Base-by-base conservation (phyloP, 106 monocot genomes). In the Allium sativum region DNA sequence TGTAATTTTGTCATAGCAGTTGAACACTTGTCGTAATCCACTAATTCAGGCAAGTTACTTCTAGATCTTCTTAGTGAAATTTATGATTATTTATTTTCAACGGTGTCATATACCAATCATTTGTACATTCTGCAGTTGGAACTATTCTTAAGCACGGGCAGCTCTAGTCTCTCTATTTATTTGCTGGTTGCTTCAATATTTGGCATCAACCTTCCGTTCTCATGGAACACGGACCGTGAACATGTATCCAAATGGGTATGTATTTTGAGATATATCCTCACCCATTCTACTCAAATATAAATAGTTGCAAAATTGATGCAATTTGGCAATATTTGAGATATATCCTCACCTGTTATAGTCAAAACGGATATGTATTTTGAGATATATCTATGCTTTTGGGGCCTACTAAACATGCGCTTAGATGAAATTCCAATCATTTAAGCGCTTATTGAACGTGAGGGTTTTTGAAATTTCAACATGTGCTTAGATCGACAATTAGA, bases 1-100 rank as follows among this genome's bases (percentile, higher is more conserved):
- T 3, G 31, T 31, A 1, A 44, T 43, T 13, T 19, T 8, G 6
- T 73, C 47, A 42, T 67, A 78, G 80, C 85, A 90, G 90, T 77
- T 90, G 54, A 85, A 85, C 50, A 90, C 85, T 50, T 85, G 85
- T 63, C 82, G 90, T 59, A 90, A 90, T 82, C 90, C 82, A 59
- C 69, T 90, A 47, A 90, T 90, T 70, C 90, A 90, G 82, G 90
- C 85, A 56, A 77, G 13, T 18, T 52, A 59, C 42, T 5, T 43
- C 1, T n/a, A 0, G 12, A 45, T 20, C 17, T 15, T 57, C 31
- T 10, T 8, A 21, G 11, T 56, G 56, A 42, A 67, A 2, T 14
- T 18, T 2, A 6, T 7, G 58, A 7, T n/a, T 15, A 10, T 18
- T 6, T 16, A 10, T n/a, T 56, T 2, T 18, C 18, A 12, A 19